These are phyloP conservation scores for Coffea canephora DNA, from an alignment of 257 asterid genomes.

Conservation along the genomic window DNA sequence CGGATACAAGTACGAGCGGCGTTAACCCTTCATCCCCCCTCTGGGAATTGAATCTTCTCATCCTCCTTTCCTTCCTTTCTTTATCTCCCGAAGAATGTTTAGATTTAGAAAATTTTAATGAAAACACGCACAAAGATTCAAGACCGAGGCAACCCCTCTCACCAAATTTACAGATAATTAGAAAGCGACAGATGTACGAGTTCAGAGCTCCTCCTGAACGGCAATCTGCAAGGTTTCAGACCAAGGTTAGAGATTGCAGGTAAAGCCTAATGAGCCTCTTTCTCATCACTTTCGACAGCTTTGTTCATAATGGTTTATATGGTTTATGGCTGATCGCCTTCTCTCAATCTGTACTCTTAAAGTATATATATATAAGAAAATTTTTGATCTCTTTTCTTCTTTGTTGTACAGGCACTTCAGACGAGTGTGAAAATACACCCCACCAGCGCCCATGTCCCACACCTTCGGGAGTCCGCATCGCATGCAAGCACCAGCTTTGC, in stretches of 20 bases:
- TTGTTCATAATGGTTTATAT: not conserved
- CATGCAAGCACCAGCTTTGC: not conserved
- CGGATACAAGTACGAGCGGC: not conserved
- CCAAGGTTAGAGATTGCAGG: conserved; percentile 32
- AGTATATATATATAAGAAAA: too few species aligned
- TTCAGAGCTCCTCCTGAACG: conserved; percentile 9
- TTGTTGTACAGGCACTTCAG: conserved; percentile 17
- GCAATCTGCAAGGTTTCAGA: conserved; percentile 13
- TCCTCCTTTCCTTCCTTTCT: conserved; percentile 47
- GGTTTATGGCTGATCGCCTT: not conserved
- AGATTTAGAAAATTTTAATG: conserved; percentile 1
- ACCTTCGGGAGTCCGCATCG: not conserved
- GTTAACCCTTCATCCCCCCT: conserved; percentile 13
- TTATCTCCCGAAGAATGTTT: conserved; percentile 22
- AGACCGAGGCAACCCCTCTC: not conserved
- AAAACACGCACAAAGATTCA: not conserved
- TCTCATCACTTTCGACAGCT: not conserved
- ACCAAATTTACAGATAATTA: not conserved
- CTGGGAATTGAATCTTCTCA: conserved; percentile 37
- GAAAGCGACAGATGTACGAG: conserved; percentile 7
- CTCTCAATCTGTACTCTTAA: not conserved
- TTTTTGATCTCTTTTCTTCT: not conserved
- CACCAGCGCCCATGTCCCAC: not conserved
- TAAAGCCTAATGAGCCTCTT: not conserved
- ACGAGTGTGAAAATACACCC: conserved; percentile 15